Base-by-base conservation (phyloP, 1,284 basidiomycete species). In the Pterulicium gracile region DNA sequence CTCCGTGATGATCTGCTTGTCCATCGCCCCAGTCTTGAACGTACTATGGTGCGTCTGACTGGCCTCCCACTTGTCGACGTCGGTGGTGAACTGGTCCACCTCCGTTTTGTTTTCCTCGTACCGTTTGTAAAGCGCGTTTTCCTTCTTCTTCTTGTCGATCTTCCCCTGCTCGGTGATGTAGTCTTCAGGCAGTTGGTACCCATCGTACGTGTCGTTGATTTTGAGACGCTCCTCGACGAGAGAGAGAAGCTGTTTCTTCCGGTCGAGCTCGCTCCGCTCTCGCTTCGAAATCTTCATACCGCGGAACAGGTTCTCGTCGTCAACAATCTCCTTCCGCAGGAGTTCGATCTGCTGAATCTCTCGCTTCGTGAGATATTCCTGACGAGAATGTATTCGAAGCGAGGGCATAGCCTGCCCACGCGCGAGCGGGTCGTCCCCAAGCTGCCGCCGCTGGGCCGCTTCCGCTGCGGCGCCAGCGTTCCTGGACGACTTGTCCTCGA, bases 81-180 rank as follows among this genome's bases (percentile, higher is more conserved):
- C 96, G 1, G 94, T 97, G 13, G 90, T 79, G 60, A 97, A 98
- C 56, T 93, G 83, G 57, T 89, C 88, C 10, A n/a, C 27, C 51
- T 89, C 88, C 59, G 88, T 85, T 57, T 85, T 88, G 23, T 83
- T 85, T 50, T 98, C 95, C 59, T 95, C 89, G 60, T 97, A 97
- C 24, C 96, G 86, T 56, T 91, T 81, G 61, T 97, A 98, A 44
- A 99, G 65, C 0, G 89, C 93, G 54, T 88, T 85, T 60, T 95
- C 82, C 61, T 97, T 95, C 67, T 92, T 94, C 69, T 96, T 94
- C 65, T 82, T 86, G 73, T 98, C 94, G 51, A 98, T 88, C 63
- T 93, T 95, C n/a, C 96, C 96, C 62, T 97, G 91, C 58, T 97
- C 95, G 0, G 95, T 98, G 56, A 98, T 77, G 59, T 99, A 98